These are phyloP conservation scores for Fusarium sp. DNA, from an alignment of 2,329 filamentous ascomycete genomes.

Conservation along the genomic window DNA sequence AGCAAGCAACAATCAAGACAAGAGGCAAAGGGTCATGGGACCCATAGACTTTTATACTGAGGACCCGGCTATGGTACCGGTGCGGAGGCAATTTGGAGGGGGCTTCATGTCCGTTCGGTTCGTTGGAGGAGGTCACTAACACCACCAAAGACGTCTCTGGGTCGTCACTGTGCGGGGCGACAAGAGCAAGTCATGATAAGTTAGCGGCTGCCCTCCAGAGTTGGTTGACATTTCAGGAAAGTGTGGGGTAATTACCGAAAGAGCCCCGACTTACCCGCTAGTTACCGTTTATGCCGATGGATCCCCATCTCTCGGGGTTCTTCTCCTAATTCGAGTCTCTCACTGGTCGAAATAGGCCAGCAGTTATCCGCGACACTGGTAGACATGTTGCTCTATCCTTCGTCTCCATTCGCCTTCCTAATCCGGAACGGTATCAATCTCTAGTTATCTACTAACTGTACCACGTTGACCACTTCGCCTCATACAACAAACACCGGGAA, in stretches of 20 bases:
- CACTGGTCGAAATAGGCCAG: conserved; percentile 27
- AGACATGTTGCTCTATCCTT: conserved; percentile 6
- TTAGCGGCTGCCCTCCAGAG: conserved; percentile 15
- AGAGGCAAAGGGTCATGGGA: conserved; percentile 22
- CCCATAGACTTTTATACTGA: conserved; percentile 34
- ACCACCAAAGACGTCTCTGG: conserved; percentile 15
- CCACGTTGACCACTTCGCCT: conserved; percentile 2
- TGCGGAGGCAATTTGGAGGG: conserved; percentile 37
- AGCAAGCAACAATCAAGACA: conserved; percentile 25
- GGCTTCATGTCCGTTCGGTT: conserved; percentile 3
- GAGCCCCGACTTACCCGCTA: conserved; percentile 25
- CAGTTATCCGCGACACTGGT: conserved; percentile 9
- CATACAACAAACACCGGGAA: conserved; percentile 12
- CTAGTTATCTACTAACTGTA: background rate
- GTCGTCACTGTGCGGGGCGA: conserved; percentile 31
- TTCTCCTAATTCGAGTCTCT: conserved; percentile 34
- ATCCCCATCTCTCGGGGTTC: conserved; percentile 28
- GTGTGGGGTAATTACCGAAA: conserved; percentile 42
- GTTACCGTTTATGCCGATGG: conserved; percentile 45
- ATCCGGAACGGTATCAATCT: conserved; percentile 28
- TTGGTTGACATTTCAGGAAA: conserved; percentile 25
- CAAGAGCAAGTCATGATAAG: conserved; percentile 38
- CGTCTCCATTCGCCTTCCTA: conserved; percentile 41
- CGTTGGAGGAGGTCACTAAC: conserved; percentile 5
- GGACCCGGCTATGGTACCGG: conserved; percentile 22